Percentiles rank a stretch among this genome's conserved stretches.
Conservation (phyloP, 73 alveolate genomes). For the Paramecium pentaurelia region DNA sequence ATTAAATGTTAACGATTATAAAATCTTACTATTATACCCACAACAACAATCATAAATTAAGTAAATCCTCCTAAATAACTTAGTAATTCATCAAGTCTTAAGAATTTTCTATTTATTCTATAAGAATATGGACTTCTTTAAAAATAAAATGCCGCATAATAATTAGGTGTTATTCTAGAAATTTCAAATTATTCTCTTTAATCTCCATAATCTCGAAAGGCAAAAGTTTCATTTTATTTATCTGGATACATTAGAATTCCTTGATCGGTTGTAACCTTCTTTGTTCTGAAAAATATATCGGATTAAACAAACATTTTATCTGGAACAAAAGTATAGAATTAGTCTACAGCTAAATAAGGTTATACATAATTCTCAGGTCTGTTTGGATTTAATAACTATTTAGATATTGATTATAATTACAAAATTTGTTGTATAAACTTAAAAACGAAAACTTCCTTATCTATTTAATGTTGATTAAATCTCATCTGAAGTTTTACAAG, state of each 20-base stretch:
- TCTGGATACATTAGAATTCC: conserved; percentile 17
- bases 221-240: neutral
- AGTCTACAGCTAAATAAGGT: neutral
- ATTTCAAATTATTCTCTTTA: neutral
- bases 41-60: conserved; percentile 45
- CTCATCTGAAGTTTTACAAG: conserved; percentile 8
- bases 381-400: neutral
- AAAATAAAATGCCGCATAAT: conserved; percentile 19
- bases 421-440: conserved; percentile 38
- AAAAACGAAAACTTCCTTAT: neutral
- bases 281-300: conserved; percentile 46
- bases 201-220: conserved; percentile 17
- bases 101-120: neutral
- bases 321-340: conserved; percentile 2
- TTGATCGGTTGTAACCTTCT: neutral
- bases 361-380: neutral
- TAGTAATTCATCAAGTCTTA: conserved; percentile 1
- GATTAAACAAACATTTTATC: conserved; percentile 50
- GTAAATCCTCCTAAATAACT: conserved; percentile 52
- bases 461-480: neutral
- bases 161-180: neutral
- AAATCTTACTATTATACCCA: neutral
- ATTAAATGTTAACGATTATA: neutral
- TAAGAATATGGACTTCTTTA: conserved; percentile 47
- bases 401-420: neutral